Percentiles rank a stretch among this genome's conserved stretches.
phyloP scores from a whole-genome alignment of 768 basidiomycete genomes.

The Ramaria sp. region DNA sequence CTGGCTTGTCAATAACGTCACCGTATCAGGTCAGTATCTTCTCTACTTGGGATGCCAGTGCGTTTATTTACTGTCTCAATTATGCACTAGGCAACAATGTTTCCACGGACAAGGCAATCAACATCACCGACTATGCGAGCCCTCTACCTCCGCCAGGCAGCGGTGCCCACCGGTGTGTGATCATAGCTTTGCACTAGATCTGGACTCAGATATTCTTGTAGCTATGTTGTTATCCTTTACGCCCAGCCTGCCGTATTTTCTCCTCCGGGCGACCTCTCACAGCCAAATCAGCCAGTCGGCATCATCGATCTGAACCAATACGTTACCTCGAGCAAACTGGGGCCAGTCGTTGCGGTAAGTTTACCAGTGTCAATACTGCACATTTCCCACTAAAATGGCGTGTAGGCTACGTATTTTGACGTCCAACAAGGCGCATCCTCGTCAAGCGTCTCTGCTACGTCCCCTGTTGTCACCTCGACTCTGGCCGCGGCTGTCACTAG shows the following conservation, averaged over 20 bases:
- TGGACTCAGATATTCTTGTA: slow-evolving; percentile 16
- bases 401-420: slow-evolving; percentile 59
- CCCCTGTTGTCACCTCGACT: slow-evolving; percentile 57
- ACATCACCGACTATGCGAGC: slow-evolving; percentile 58
- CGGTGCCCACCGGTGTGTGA: slow-evolving; percentile 57
- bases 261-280: slow-evolving; percentile 46
- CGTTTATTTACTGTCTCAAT: neutral
- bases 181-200: neutral
- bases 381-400: slow-evolving; percentile 6
- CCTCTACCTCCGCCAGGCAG: slow-evolving; percentile 59
- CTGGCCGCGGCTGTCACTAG: slow-evolving; percentile 14
- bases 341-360: slow-evolving; percentile 48
- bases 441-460: slow-evolving; percentile 42
- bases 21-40: slow-evolving; percentile 29
- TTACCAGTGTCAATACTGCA: neutral
- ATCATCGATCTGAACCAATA: slow-evolving; percentile 50
- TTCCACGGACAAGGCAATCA: slow-evolving; percentile 31
- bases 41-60: neutral
- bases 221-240: slow-evolving; percentile 62
- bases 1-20: slow-evolving; percentile 69
- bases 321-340: slow-evolving; percentile 45
- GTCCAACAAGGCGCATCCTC: slow-evolving; percentile 62
- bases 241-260: slow-evolving; percentile 52
- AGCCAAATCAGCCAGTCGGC: slow-evolving; percentile 39
- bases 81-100: slow-evolving; percentile 24